Evolutionary conservation across 164 flowering plant species (phyloP), one percentile per base, ranked within the genome.

Genomic region (Sedum album): DNA sequence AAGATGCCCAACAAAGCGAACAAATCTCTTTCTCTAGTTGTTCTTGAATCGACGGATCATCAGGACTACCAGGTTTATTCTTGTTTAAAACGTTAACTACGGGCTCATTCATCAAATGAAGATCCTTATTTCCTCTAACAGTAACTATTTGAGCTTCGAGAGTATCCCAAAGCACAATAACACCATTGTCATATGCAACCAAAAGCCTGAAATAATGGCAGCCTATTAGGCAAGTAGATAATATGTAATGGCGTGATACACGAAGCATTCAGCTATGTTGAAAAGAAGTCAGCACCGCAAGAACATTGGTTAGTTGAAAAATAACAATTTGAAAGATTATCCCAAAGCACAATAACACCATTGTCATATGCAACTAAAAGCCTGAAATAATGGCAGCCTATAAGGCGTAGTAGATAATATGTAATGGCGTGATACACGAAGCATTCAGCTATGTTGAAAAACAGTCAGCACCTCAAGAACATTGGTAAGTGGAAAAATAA

Each of bases 1-100:
- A 55, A 67, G 96, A 88, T 78, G 82, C 95, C 96, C 95, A 93
- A 79, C 93, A 93, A 42, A 88, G 79, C 73, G 93, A 81, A 70
- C 87, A 84, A 74, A 90, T 90, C 71, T 88, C 91, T 80, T 90
- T 90, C 75, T 87, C 96, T 68, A 72, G 79, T 71, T 79, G 80
- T 63, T 80, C 77, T 65, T 70, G 13, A 17, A 77, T 83, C 44
- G 75, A 70, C 70, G 41, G n/a, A 72, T 66, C 73, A 42, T 77
- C 83, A 49, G 49, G 70, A 68, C 33, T 49, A 74, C 71, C 69
- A 62, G 64, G 5, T 20, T 33, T 44, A 17, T 31, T 31, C 14
- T 64, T 74, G 73, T 68, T 74, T 41, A 74, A 57, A 64, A 77
- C 68, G 69, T 66, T 68, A 77, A 65, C 66, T 49, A 70, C 67